Percentiles rank a stretch among this genome's conserved stretches.
Conservation (phyloP, 768 basidiomycete species). For the Phlegmacium glaucopus region DNA sequence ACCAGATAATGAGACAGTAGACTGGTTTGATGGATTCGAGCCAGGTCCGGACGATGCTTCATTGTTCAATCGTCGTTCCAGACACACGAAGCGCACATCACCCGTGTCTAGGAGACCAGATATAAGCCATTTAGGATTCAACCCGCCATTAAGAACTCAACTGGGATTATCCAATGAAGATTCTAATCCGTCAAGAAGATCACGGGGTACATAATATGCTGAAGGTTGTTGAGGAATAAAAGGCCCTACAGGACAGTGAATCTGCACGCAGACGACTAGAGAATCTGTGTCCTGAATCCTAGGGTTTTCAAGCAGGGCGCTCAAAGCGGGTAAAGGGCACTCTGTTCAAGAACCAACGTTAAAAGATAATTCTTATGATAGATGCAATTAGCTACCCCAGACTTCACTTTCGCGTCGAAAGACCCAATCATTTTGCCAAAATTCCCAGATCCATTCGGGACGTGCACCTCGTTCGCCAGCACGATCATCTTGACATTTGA, state of each 20-base stretch:
- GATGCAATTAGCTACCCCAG: constrained; percentile 50
- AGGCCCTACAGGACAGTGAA: constrained; percentile 58
- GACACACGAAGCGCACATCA: constrained; percentile 72
- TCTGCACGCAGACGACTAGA: constrained; percentile 71
- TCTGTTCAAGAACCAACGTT: constrained; percentile 31
- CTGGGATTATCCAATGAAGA: constrained; percentile 71
- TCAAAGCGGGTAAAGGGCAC: constrained; percentile 61
- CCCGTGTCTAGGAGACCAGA: constrained; percentile 47
- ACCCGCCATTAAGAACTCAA: constrained; percentile 27
- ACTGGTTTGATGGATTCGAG: constrained; percentile 10
- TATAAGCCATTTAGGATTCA: background rate
- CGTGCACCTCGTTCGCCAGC: constrained; percentile 61
- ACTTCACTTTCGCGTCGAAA: constrained; percentile 72
- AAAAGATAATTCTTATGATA: background rate
- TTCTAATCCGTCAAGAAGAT: constrained; percentile 66
- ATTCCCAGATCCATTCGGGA: constrained; percentile 72
- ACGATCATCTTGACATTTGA: constrained; percentile 61
- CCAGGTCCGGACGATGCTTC: constrained; percentile 10
- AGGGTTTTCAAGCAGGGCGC: constrained; percentile 54
- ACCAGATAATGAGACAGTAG: constrained; percentile 34
- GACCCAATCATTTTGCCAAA: constrained; percentile 66
- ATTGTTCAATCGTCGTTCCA: constrained; percentile 42
- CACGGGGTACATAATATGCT: constrained; percentile 59
- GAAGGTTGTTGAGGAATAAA: constrained; percentile 67
- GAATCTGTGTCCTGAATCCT: constrained; percentile 61